Conservation (phyloP, 768 basidiomycete genomes). For the Macrocybe gigantea region DNA sequence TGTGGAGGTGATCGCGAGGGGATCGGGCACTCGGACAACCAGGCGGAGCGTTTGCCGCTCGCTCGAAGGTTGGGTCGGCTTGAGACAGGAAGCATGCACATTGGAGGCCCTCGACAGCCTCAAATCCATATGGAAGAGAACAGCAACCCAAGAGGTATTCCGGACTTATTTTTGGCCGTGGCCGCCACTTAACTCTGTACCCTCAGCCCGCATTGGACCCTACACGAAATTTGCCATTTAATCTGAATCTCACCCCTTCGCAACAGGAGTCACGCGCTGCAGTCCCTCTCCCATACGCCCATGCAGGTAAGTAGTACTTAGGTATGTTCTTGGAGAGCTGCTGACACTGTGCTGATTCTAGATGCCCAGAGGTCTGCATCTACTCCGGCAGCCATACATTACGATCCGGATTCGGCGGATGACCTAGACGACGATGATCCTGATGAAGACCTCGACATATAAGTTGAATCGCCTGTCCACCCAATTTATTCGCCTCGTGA, state of each 20-base stretch:
- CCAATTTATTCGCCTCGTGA: background rate
- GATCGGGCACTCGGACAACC: slow-evolving; percentile 34
- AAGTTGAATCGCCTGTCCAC: slow-evolving; percentile 2
- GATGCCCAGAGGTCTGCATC: background rate
- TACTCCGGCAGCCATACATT: slow-evolving; percentile 56
- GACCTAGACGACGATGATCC: slow-evolving; percentile 96
- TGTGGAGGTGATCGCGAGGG: slow-evolving; percentile 56
- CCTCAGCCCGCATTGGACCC: slow-evolving; percentile 44
- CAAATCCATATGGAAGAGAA: slow-evolving; percentile 39
- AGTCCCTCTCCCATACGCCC: slow-evolving; percentile 87
- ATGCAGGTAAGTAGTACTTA: slow-evolving; percentile 53
- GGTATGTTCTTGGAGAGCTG: background rate
- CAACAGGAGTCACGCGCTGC: slow-evolving; percentile 76
- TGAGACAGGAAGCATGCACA: slow-evolving; percentile 30
- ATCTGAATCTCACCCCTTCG: slow-evolving; percentile 74
- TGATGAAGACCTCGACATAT: slow-evolving; percentile 90
- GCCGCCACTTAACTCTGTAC: background rate
- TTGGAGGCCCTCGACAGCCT: slow-evolving; percentile 48
- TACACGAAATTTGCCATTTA: slow-evolving; percentile 76
- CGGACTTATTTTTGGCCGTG: background rate
- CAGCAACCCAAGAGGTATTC: slow-evolving; percentile 25
- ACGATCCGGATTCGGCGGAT: slow-evolving; percentile 91
- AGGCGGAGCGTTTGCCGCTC: slow-evolving; percentile 53
- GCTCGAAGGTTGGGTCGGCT: slow-evolving; percentile 57
- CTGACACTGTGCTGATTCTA: no score